Evolutionary conservation across 2,329 filamentous ascomycete genomes (phyloP), one percentile per base, ranked within the genome.

Genomic region (Neoscytalidium dimidiatum): DNA sequence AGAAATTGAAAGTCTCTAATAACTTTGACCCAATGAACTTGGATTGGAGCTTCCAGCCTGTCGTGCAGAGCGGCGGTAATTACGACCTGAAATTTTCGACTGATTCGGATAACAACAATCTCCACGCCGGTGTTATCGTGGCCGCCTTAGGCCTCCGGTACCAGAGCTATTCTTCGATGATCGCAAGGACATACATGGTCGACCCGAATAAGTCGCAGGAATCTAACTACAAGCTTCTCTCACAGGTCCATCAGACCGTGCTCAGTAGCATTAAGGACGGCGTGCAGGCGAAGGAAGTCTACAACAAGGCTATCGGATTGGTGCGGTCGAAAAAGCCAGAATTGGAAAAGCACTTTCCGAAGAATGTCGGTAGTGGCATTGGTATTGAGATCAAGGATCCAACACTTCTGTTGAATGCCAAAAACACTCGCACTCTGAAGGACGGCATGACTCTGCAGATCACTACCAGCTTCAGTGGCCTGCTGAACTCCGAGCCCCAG

Each of bases 131-230:
- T 43, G 92, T 97, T 71, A 99, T 99, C 71, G 88, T 99, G 70
- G 92, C 93, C 6, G 92, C 92, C 1, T 88, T 99, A 79, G 95
- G 95, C 62, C 85, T 99, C 67, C 88, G 95, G 69, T 99, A 99
- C 81, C 95, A 95, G 80, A 96, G 93, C 1, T 99, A 99, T 79
- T 94, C 92, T 75, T 96, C 94, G 2, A 87, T 93, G 66, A 92
- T 99, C 70, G 93, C 91, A 13, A 89, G 95, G 69, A 98, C 96
- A 7, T 99, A 97, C 77, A 85, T 99, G 67, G 94, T 99, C 52
- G 96, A 98, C 71, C 96, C 96, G 17, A 97, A 95, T 80, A 98
- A 97, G 79, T 88, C 91, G 0, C 95, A 99, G 75, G 95, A 98
- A 79, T 90, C 86, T 75, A 95, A 94, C 74, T 99, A 99, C 83